A percentile compares a stretch with the other conserved stretches of the same genome.
Conservation (phyloP, 352 stramenopile species). For the Thraustochytrium striatum region DNA sequence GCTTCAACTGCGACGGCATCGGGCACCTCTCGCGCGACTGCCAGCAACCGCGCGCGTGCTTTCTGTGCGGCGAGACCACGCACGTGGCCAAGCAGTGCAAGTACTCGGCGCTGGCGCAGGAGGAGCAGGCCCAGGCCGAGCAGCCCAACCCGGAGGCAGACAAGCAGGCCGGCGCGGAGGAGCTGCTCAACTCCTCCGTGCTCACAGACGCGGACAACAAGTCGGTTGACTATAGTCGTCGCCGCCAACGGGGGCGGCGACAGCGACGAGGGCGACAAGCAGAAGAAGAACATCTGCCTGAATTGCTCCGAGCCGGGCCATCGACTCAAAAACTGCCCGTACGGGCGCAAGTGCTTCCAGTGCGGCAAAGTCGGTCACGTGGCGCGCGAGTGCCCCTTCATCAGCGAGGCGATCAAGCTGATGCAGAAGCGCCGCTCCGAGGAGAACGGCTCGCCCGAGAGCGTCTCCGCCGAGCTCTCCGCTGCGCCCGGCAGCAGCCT, state of each 20-base stretch:
- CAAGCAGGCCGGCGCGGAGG: not conserved
- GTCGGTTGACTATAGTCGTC: not conserved
- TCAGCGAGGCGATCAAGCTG: constrained; percentile 18
- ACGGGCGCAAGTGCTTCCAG: constrained; percentile 46
- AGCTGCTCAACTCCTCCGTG: too few species aligned
- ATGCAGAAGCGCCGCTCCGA: constrained; percentile 20
- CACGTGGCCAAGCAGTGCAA: constrained; percentile 43
- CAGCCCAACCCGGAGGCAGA: too few species aligned
- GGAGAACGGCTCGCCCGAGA: constrained; percentile 4
- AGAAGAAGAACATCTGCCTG: constrained; percentile 29
- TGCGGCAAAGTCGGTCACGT: constrained; percentile 50
- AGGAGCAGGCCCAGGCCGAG: constrained; percentile 33
- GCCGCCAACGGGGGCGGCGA: not conserved
- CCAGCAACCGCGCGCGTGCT: constrained; percentile 44
- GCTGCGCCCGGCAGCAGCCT: not conserved
- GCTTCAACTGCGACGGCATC: constrained; percentile 44
- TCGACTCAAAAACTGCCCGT: constrained; percentile 48
- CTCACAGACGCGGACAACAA: too few species aligned
- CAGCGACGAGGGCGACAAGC: not conserved
- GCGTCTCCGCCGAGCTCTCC: not conserved
- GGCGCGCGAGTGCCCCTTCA: constrained; percentile 49
- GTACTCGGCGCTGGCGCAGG: constrained; percentile 20
- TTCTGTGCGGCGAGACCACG: constrained; percentile 40
- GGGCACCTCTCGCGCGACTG: constrained; percentile 46
- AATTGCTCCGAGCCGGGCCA: constrained; percentile 45